Evolutionary conservation across 345 rosid genomes (phyloP).

Genomic region (Bruguiera parviflora): DNA sequence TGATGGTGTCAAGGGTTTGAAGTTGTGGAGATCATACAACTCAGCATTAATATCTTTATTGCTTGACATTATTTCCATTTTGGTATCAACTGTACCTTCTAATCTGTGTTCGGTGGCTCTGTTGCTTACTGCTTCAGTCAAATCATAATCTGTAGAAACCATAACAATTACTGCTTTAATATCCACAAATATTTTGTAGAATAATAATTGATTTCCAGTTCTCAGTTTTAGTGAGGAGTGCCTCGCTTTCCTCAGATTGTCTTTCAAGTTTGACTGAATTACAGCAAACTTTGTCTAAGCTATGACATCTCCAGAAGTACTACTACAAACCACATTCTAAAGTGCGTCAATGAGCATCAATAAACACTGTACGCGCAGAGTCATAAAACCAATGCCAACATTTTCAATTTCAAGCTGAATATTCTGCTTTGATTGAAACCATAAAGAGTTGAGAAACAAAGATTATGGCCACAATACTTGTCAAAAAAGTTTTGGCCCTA

Average conservation of each 20-base stretch:
- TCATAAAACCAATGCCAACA: background rate
- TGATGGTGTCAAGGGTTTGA: slow-evolving; percentile 48
- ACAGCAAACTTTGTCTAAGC: too few relatives aligned
- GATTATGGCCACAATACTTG: too few relatives aligned
- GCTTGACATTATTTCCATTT: slow-evolving; percentile 22
- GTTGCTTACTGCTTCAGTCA: slow-evolving; percentile 30
- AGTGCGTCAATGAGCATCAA: too few relatives aligned
- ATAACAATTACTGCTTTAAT: slow-evolving; percentile 9
- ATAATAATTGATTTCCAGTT: background rate
- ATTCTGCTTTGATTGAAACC: background rate
- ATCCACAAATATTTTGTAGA: slow-evolving; percentile 1
- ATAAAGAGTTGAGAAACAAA: background rate
- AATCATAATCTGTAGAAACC: slow-evolving; percentile 33
- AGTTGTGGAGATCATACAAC: slow-evolving; percentile 25
- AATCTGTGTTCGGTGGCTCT: slow-evolving; percentile 20
- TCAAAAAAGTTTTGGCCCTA: background rate
- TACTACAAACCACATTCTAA: background rate
- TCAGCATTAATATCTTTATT: slow-evolving; percentile 27
- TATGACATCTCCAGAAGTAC: too few relatives aligned
- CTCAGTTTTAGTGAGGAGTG: background rate
- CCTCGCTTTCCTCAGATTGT: background rate
- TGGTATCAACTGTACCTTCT: slow-evolving; percentile 21
- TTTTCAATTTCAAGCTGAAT: background rate
- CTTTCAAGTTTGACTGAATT: slow-evolving; percentile 1
- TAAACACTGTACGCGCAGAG: too few relatives aligned